phyloP scores from a whole-genome alignment of 169 alveolate species.

The Plasmodium ovale region DNA sequence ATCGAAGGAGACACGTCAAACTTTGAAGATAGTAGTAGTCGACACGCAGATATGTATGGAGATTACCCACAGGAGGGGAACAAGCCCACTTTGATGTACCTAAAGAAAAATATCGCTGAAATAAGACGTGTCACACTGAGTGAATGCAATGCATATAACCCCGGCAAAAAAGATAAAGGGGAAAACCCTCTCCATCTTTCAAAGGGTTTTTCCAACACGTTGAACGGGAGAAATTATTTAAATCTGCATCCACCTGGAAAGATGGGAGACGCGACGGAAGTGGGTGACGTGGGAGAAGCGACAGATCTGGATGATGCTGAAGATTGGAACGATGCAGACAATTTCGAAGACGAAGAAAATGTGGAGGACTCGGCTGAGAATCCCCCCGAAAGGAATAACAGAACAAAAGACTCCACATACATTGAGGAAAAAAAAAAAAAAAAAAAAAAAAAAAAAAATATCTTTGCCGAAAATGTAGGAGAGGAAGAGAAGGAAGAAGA shows the following conservation, averaged over 20 bases:
- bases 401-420: neutral
- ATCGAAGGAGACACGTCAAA: neutral
- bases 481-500: neutral
- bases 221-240: too few relatives aligned
- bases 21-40: constrained; percentile 12
- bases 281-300: neutral
- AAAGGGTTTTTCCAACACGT: neutral
- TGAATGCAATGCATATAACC: neutral
- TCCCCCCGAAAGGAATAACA: neutral
- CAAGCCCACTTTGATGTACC: constrained; percentile 13
- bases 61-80: constrained; percentile 3
- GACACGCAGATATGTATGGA: neutral
- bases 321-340: neutral
- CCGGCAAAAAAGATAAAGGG: neutral
- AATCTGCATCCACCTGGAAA: too few relatives aligned
- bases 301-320: neutral
- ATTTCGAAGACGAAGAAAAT: neutral
- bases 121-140: constrained; percentile 12
- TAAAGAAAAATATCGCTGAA: constrained; percentile 33
- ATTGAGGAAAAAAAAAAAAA: constrained; percentile 16
- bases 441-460: neutral
- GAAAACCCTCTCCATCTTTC: neutral
- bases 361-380: neutral
- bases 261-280: neutral
- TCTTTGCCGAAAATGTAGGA: constrained; percentile 11